A percentile compares a stretch with the other conserved stretches of the same genome.
phyloP scores from a whole-genome alignment of 2,329 filamentous ascomycete species.

The Fusarium sp. region DNA sequence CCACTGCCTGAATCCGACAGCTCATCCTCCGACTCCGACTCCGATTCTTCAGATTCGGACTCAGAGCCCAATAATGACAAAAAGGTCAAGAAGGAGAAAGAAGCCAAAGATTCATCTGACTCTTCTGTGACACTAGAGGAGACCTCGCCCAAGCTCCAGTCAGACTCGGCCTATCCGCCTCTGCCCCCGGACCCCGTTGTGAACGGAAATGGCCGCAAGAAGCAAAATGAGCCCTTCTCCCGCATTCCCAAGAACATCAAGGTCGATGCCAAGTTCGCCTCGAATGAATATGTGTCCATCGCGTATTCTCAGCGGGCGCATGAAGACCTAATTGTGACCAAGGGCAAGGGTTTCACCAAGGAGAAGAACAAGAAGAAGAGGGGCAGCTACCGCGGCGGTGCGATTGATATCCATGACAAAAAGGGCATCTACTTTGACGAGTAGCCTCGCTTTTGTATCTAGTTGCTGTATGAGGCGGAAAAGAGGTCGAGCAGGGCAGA shows the following conservation, averaged over 20 bases:
- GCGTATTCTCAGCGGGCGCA: constrained; percentile 90
- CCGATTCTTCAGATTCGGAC: constrained; percentile 48
- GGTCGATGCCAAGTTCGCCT: constrained; percentile 74
- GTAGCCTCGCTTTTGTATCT: constrained; percentile 53
- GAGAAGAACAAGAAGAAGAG: constrained; percentile 99
- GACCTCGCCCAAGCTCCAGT: constrained; percentile 53
- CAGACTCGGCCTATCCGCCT: constrained; percentile 55
- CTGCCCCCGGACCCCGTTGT: constrained; percentile 61
- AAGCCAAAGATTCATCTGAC: constrained; percentile 50
- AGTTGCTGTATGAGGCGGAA: constrained; percentile 2
- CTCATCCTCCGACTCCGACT: constrained; percentile 44
- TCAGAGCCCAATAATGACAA: constrained; percentile 43
- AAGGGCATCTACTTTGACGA: constrained; percentile 97
- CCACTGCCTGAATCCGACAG: constrained; percentile 55
- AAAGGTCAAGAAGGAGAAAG: constrained; percentile 28
- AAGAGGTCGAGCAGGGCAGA: constrained; percentile 4
- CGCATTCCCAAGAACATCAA: constrained; percentile 75
- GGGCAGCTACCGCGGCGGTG: constrained; percentile 88
- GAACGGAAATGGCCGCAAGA: constrained; percentile 52
- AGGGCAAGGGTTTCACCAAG: constrained; percentile 97
- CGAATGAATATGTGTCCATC: constrained; percentile 84
- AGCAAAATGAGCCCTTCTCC: constrained; percentile 76
- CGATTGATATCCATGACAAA: constrained; percentile 82
- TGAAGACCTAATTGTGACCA: constrained; percentile 87
- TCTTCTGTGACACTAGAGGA: constrained; percentile 61